phyloP scores from a whole-genome alignment of 352 stramenopile genomes.

The Globisporangium abappressorium region DNA sequence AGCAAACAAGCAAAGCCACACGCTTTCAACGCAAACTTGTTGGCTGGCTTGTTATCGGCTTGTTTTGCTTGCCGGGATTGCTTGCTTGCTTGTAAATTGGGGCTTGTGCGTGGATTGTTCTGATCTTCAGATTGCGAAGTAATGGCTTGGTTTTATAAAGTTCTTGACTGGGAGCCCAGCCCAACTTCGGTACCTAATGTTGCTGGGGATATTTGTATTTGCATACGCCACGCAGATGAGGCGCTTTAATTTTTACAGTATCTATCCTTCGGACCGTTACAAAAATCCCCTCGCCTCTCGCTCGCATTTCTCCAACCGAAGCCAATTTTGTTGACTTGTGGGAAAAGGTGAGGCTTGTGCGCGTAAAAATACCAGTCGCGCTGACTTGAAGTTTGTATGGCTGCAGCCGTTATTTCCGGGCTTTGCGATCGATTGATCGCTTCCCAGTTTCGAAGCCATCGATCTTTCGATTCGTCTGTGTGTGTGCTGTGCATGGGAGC shows the following conservation, averaged over 20 bases:
- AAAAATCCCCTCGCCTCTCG: not conserved
- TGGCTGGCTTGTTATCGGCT: not conserved
- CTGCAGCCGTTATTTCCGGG: not conserved
- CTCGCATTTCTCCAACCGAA: not conserved
- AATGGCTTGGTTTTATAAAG: not conserved
- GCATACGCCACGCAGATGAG: constrained; percentile 7
- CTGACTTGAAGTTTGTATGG: constrained; percentile 8
- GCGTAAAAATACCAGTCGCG: not conserved
- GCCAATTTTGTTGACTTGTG: not conserved
- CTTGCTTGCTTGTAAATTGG: not conserved
- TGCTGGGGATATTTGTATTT: constrained; percentile 1
- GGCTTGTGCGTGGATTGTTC: not conserved
- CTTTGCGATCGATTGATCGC: not conserved
- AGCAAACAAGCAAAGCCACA: not conserved
- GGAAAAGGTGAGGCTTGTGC: not conserved
- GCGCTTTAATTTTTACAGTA: constrained; percentile 1
- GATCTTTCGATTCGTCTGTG: constrained; percentile 7
- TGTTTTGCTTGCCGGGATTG: not conserved
- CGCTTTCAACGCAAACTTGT: not conserved
- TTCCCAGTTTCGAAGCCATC: constrained; percentile 1
- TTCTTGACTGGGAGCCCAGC: not conserved
- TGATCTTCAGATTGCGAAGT: not conserved
- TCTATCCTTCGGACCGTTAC: constrained; percentile 2
- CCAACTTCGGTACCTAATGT: not conserved
- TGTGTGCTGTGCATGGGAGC: not conserved